phyloP scores from a whole-genome alignment of 345 rosid species.

The Rhizophora mangle region DNA sequence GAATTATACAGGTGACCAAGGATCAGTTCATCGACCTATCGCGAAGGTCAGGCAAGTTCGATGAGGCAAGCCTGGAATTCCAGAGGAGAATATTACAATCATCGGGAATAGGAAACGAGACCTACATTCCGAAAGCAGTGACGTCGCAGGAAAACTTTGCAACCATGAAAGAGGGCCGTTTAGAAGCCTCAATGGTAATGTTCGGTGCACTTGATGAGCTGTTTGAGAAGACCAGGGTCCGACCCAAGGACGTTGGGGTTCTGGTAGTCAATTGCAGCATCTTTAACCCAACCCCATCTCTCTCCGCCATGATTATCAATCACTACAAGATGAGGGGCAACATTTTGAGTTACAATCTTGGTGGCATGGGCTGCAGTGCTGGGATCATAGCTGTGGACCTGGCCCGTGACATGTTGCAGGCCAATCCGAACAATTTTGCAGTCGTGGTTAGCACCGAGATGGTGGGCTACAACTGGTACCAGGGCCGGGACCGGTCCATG shows the following conservation, averaged over 20 bases:
- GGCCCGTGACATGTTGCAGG: conserved; percentile 88
- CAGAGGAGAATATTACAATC: conserved; percentile 60
- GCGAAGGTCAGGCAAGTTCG: conserved; percentile 59
- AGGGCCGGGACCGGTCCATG: conserved; percentile 73
- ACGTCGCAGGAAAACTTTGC: conserved; percentile 47
- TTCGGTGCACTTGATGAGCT: conserved; percentile 89
- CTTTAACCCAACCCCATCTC: conserved; percentile 89
- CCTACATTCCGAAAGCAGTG: conserved; percentile 66
- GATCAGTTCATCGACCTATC: conserved; percentile 63
- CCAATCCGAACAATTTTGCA: conserved; percentile 75
- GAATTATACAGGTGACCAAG: conserved; percentile 50
- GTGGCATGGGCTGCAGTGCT: conserved; percentile 96
- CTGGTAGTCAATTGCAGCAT: conserved; percentile 93
- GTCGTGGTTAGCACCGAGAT: conserved; percentile 89
- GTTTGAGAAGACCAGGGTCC: conserved; percentile 68
- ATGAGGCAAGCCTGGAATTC: conserved; percentile 57
- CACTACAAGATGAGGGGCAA: conserved; percentile 97
- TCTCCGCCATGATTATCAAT: conserved; percentile 90
- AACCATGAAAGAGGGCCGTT: conserved; percentile 87
- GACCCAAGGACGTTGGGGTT: conserved; percentile 83
- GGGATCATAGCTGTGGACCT: conserved; percentile 80
- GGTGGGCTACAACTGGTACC: conserved; percentile 95
- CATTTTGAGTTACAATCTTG: conserved; percentile 83
- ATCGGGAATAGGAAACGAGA: conserved; percentile 86
- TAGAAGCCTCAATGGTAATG: conserved; percentile 75